A percentile compares a stretch with the other conserved stretches of the same genome.
These are phyloP conservation scores for Plectosphaerella plurivora DNA, from an alignment of 2,329 filamentous ascomycete genomes.

Conservation along the genomic window DNA sequence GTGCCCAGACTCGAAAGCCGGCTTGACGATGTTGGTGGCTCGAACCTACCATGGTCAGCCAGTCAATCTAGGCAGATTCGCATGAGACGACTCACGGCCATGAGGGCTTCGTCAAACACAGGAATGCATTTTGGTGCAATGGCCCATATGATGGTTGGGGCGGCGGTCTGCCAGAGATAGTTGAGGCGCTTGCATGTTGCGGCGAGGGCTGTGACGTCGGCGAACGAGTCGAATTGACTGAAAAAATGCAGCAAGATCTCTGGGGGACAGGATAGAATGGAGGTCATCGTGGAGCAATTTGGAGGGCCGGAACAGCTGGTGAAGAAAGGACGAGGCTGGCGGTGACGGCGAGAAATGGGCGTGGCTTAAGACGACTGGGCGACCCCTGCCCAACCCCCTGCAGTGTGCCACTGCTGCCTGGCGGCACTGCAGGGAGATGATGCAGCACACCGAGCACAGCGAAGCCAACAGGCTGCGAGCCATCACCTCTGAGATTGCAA, in stretches of 20 bases:
- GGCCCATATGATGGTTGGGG: constrained; percentile 1
- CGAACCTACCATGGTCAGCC: neutral
- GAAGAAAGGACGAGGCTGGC: too few species aligned
- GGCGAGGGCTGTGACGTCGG: constrained; percentile 2
- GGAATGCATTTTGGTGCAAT: constrained; percentile 1
- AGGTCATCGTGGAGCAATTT: neutral
- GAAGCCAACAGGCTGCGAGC: too few species aligned
- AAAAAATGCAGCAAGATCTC: constrained; percentile 1
- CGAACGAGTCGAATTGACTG: neutral
- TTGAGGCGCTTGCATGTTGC: constrained; percentile 2
- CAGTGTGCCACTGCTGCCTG: too few species aligned
- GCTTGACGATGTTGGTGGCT: constrained; percentile 3
- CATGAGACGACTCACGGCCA: constrained; percentile 1
- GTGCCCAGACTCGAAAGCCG: constrained; percentile 1
- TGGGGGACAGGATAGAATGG: constrained; percentile 1
- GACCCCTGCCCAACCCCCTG: too few species aligned
- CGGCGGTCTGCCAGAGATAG: neutral
- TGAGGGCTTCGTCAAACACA: constrained; percentile 5
- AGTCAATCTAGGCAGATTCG: neutral
- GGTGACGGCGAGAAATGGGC: too few species aligned
- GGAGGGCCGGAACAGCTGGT: too few species aligned
- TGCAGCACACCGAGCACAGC: too few species aligned
- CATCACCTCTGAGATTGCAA: too few species aligned
- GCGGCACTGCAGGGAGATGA: too few species aligned
- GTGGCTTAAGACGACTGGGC: too few species aligned